A percentile compares a stretch with the other conserved stretches of the same genome.
phyloP scores from a whole-genome alignment of 1,139 yeast species.

The Zhuliangozyma parablackwelliae region DNA sequence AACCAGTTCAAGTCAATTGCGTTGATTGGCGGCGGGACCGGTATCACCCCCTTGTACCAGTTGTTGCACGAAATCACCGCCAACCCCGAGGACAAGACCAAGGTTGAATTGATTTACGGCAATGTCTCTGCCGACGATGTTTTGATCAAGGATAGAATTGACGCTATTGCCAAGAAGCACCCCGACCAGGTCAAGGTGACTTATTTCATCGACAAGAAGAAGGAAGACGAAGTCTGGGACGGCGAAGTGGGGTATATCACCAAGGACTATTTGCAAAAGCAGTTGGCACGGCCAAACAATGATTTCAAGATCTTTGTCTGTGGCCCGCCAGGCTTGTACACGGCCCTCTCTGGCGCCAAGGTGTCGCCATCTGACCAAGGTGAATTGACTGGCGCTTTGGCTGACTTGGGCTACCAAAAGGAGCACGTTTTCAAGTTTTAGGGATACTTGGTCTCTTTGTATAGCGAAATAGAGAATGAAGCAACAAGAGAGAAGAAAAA shows the following conservation, averaged over 20 bases:
- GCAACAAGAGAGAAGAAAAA: background rate
- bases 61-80: constrained; percentile 74
- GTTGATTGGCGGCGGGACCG: constrained; percentile 96
- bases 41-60: constrained; percentile 92
- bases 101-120: constrained; percentile 71
- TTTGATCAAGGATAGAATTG: constrained; percentile 74
- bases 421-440: constrained; percentile 89
- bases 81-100: constrained; percentile 74
- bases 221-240: constrained; percentile 56
- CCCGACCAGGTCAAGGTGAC: constrained; percentile 66
- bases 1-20: constrained; percentile 72
- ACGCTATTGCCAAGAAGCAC: constrained; percentile 54
- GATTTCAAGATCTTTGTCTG: constrained; percentile 78
- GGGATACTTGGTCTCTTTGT: constrained; percentile 2
- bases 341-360: constrained; percentile 69
- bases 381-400: constrained; percentile 81
- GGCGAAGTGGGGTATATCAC: constrained; percentile 84
- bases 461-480: background rate
- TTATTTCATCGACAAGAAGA: constrained; percentile 71
- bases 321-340: constrained; percentile 72
- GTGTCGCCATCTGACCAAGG: constrained; percentile 90
- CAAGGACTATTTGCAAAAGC: constrained; percentile 63
- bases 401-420: constrained; percentile 83
- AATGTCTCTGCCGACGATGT: constrained; percentile 76
- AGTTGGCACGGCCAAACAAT: constrained; percentile 60